phyloP scores from a whole-genome alignment of 768 basidiomycete species.

The Hysterangium stoloniferum region DNA sequence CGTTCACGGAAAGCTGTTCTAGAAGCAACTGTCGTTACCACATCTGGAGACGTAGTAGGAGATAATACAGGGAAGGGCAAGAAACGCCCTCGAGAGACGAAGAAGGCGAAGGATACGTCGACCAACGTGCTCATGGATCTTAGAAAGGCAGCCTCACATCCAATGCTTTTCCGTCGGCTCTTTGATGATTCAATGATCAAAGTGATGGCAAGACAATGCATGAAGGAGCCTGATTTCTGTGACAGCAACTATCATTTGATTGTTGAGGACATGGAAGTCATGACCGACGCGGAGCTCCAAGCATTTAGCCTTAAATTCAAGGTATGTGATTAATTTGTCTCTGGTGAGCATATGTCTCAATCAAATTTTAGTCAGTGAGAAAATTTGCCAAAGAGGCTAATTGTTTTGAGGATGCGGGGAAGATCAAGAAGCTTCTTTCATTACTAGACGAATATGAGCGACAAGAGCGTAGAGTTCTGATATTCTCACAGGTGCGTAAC shows the following conservation, averaged over 20 bases:
- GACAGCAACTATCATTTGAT: conserved; percentile 78
- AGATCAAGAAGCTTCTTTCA: conserved; percentile 64
- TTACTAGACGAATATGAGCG: conserved; percentile 60
- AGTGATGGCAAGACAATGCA: conserved; percentile 68
- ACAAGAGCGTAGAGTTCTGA: conserved; percentile 73
- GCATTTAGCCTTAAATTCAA: conserved; percentile 80
- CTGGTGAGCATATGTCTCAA: no score
- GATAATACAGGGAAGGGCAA: conserved; percentile 24
- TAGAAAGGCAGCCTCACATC: conserved; percentile 92
- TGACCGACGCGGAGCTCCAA: conserved; percentile 96
- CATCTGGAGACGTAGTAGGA: conserved; percentile 19
- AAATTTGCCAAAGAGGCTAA: conserved; percentile 67
- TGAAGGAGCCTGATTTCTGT: conserved; percentile 91
- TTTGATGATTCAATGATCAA: conserved; percentile 74
- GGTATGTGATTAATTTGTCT: conserved; percentile 35
- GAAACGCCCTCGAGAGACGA: conserved; percentile 28
- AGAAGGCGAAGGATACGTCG: conserved; percentile 49
- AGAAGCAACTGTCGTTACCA: conserved; percentile 29
- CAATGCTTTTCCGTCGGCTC: conserved; percentile 85
- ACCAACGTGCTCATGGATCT: conserved; percentile 97
- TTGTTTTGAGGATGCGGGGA: conserved; percentile 83
- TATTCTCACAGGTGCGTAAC: conserved; percentile 82
- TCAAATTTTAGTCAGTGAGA: conserved; percentile 48
- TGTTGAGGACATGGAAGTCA: conserved; percentile 95
- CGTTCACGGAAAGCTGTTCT: conserved; percentile 77